Conservation (phyloP, 352 stramenopile species). For the Pythium guiyangense region DNA sequence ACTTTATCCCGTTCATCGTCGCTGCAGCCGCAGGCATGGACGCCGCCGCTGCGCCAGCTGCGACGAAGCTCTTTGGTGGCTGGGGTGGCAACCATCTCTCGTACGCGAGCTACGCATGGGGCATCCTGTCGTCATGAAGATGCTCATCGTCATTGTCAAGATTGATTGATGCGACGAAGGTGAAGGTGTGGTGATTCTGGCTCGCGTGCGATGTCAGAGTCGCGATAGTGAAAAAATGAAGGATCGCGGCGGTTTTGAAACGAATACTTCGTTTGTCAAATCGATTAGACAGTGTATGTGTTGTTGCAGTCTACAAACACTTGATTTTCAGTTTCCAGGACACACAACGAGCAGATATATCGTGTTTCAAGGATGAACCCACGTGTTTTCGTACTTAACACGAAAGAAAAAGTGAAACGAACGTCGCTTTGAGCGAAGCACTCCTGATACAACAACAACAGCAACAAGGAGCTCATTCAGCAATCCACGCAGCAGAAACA, state of each 20-base stretch:
- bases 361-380: neutral
- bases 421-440: neutral
- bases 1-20: constrained; percentile 58
- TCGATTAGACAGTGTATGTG: neutral
- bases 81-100: constrained; percentile 33
- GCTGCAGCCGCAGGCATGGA: constrained; percentile 50
- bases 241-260: neutral
- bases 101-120: constrained; percentile 40
- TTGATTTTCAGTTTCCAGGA: no score
- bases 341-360: neutral
- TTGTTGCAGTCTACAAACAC: neutral
- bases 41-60: constrained; percentile 18
- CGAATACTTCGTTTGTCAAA: neutral
- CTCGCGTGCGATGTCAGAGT: neutral
- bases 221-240: no score
- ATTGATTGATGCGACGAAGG: neutral
- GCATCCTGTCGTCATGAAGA: neutral
- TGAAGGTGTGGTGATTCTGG: neutral
- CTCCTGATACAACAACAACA: neutral
- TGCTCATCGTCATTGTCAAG: no score
- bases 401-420: neutral
- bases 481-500: neutral
- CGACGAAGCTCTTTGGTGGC: constrained; percentile 31
- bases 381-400: no score
- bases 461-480: neutral